Base-by-base conservation (phyloP, 768 basidiomycete species). In the Amanita rubescens region DNA sequence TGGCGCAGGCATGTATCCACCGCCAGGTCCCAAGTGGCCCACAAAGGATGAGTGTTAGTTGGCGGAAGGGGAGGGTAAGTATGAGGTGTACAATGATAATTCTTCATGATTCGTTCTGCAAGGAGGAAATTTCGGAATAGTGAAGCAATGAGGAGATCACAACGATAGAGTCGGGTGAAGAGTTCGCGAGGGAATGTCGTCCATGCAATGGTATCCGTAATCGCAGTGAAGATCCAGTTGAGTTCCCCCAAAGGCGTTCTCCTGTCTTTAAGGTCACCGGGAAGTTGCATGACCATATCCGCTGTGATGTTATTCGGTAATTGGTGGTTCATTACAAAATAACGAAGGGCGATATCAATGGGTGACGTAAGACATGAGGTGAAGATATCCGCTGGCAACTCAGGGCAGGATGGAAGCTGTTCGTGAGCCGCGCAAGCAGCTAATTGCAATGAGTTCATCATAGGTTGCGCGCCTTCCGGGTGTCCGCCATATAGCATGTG, bases 221-320 rank as follows among this genome's bases (percentile, higher is more conserved):
- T 90, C 32, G 95, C 93, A 1, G 94, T 98, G 71, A 98, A 98
- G 58, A 98, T 98, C 96, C 96, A 99, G 65, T 95, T 96, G n/a
- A 99, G 80, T 70, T 99, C 96, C 48, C 96, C 96, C 0, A 99
- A 75, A 1, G 96, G 94, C 0, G 96, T 98, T 22, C 94, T 81
- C 17, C 96, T 81, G 63, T 99, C 96, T 69, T 95, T 96, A 55
- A 98, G 79, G 65, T 97, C 94, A 8, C 96, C 96, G 0, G 96
- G 96, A 11, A 99, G 80, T 65, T 94, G 90, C 78, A 90, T 83
- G 32, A 94, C 86, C 88, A 93, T 90, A 62, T 97, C 93, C 25
- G 86, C 77, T 8, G 84, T 85, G 62, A 90, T 80, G 54, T 84
- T 83, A 59, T 81, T 84, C 5, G 88, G 89, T 10, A 93, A 80